These are phyloP conservation scores for Xylariales sp. DNA, from an alignment of 2,329 filamentous ascomycete genomes.

Conservation along the genomic window DNA sequence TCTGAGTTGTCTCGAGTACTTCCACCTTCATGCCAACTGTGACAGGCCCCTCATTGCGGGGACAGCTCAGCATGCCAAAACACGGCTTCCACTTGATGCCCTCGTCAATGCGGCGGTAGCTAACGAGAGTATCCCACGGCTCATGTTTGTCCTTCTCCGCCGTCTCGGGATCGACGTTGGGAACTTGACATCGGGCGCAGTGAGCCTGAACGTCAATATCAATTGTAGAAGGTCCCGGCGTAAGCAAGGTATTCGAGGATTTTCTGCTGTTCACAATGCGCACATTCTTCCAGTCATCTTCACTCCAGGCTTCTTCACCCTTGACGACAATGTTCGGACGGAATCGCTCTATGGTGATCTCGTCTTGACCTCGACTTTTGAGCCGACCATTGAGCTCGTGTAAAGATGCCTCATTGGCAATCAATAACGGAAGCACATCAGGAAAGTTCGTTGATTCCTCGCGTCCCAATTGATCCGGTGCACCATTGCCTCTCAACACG, in stretches of 20 bases:
- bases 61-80: constrained; percentile 62
- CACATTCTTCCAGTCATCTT: constrained; percentile 60
- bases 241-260: not conserved
- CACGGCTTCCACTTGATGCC: constrained; percentile 61
- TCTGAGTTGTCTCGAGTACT: constrained; percentile 50
- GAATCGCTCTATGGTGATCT: constrained; percentile 58
- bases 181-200: constrained; percentile 57
- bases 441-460: constrained; percentile 52
- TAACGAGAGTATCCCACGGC: constrained; percentile 59
- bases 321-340: constrained; percentile 58
- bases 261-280: constrained; percentile 31
- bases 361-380: constrained; percentile 31
- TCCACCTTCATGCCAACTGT: constrained; percentile 55
- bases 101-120: constrained; percentile 54
- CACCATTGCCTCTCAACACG: constrained; percentile 51
- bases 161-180: constrained; percentile 61
- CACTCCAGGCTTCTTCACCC: constrained; percentile 53
- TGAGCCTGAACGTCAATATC: constrained; percentile 53
- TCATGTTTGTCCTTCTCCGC: constrained; percentile 52
- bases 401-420: constrained; percentile 52
- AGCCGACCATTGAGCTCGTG: constrained; percentile 54
- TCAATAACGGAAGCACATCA: constrained; percentile 52
- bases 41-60: constrained; percentile 48
- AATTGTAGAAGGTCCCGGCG: constrained; percentile 19
- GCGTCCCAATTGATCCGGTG: constrained; percentile 46